phyloP scores from a whole-genome alignment of 306 rosid species.

The Rosa rugosa region DNA sequence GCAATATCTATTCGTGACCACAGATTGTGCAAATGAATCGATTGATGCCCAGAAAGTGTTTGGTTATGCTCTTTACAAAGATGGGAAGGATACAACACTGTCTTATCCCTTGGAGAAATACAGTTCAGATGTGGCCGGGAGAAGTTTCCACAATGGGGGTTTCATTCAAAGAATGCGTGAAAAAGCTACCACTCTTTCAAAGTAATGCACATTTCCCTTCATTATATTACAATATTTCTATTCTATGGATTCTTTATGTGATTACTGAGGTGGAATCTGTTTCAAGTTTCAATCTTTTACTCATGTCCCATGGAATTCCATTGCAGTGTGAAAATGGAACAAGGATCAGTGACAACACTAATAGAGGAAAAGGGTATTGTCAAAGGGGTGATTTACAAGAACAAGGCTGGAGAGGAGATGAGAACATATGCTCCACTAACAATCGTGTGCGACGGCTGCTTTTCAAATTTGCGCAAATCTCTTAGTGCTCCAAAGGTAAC shows the following conservation, averaged over 20 bases:
- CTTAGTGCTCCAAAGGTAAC: conserved; percentile 52
- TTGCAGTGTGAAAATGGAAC: conserved; percentile 18
- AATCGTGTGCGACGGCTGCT: conserved; percentile 59
- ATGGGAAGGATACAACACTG: conserved; percentile 43
- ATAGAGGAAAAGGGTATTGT: conserved; percentile 12
- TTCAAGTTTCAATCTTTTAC: not conserved
- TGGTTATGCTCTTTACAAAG: conserved; percentile 43
- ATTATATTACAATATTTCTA: not conserved
- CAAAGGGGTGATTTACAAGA: conserved; percentile 25
- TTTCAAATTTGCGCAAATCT: conserved; percentile 51
- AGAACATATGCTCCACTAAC: conserved; percentile 45
- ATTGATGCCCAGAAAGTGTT: conserved; percentile 29
- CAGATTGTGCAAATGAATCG: conserved; percentile 15
- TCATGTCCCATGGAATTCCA: not conserved
- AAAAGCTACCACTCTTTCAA: conserved; percentile 47
- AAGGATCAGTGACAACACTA: conserved; percentile 25
- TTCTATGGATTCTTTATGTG: not conserved
- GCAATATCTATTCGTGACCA: not conserved
- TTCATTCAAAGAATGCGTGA: conserved; percentile 55
- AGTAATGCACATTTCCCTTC: conserved; percentile 23
- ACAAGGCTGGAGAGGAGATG: conserved; percentile 11
- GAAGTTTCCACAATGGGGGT: conserved; percentile 58
- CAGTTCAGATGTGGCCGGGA: conserved; percentile 47
- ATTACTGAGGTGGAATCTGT: conserved; percentile 1
- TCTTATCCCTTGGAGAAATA: conserved; percentile 49